Evolutionary conservation across 2,329 filamentous ascomycete genomes (phyloP).

Genomic region (Phaeophleospora eucalypticola): DNA sequence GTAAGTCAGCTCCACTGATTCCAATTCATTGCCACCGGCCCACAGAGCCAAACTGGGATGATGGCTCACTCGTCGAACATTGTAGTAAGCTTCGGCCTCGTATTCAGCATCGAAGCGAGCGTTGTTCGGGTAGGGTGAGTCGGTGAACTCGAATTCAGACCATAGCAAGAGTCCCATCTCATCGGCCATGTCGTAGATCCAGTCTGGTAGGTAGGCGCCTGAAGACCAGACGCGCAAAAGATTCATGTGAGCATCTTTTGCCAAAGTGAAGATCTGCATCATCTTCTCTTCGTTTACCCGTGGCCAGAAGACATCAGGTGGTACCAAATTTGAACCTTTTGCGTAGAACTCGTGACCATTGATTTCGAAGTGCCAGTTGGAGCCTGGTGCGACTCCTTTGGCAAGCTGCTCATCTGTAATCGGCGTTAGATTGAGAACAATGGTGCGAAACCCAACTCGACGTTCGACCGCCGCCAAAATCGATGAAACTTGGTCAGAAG

Average conservation of each 20-base stretch:
- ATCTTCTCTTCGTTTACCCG: conserved; percentile 52
- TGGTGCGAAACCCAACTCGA: conserved; percentile 57
- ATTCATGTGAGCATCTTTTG: conserved; percentile 56
- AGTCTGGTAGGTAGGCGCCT: conserved; percentile 57
- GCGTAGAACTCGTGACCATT: conserved; percentile 61
- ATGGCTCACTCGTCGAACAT: conserved; percentile 58
- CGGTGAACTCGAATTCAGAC: conserved; percentile 60
- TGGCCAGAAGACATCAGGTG: conserved; percentile 59
- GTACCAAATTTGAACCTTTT: conserved; percentile 60
- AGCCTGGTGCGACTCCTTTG: conserved; percentile 51
- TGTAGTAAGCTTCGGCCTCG: conserved; percentile 52
- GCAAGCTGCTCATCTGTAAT: conserved; percentile 51
- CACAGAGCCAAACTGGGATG: conserved; percentile 44
- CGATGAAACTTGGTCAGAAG: conserved; percentile 10
- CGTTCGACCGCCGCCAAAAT: conserved; percentile 44
- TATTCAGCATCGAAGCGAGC: conserved; percentile 52
- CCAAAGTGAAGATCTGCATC: conserved; percentile 49
- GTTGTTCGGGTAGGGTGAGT: conserved; percentile 55
- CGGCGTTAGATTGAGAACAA: conserved; percentile 53
- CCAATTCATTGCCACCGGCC: conserved; percentile 53
- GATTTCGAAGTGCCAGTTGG: conserved; percentile 61
- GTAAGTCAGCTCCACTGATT: conserved; percentile 47
- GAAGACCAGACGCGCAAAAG: conserved; percentile 60
- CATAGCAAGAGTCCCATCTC: conserved; percentile 57
- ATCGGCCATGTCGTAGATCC: conserved; percentile 59